Base-by-base conservation (phyloP, 495 filamentous ascomycete genomes). In the Aspergillus baeticus region DNA sequence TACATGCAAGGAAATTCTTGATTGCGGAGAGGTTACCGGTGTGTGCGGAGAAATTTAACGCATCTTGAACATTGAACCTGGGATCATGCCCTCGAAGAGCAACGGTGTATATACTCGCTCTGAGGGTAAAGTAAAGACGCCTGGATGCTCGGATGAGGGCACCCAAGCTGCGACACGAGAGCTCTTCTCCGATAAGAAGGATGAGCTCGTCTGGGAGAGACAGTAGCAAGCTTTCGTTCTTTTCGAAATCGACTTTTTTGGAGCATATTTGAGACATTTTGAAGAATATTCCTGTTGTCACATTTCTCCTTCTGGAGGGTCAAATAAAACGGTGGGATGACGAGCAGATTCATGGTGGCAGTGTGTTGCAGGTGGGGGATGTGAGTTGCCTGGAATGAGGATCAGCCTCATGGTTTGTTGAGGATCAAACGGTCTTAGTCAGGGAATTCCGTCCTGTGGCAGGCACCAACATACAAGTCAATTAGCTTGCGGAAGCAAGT, bases 171-270 rank as follows among this genome's bases (percentile, higher is more conserved):
- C 18, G 26, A 26, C 31, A 7, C 1, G 44, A 47, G 23, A 47
- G 44, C 44, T 47, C 44, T 11, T 17, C 13, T 15, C 23, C 44
- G 44, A 47, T 34, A n/a, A 47, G 44, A 2, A 47, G 44, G 44
- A 47, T 47, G 44, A 47, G 44, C 26, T 47, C 44, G 26, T 47
- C 44, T 47, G 44, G 44, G 22, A 47, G 44, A 34, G 44, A 47
- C 10, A 13, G n/a, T 13, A 47, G 26, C 11, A 47, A 18, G 26
- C 11, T 26, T 6, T 23, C 22, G 15, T 21, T 43, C 41, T 21
- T 5, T 14, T 22, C 41, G 17, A 6, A 5, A 10, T 15, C 14
- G n/a, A 4, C 8, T n/a, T 11, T 33, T 7, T 47, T n/a, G 42
- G 20, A 10, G 14, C 15, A 15, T 31, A 5, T 11, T 31, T 15